Base-by-base conservation (phyloP, 345 rosid genomes). In the Gossypium herbaceum region DNA sequence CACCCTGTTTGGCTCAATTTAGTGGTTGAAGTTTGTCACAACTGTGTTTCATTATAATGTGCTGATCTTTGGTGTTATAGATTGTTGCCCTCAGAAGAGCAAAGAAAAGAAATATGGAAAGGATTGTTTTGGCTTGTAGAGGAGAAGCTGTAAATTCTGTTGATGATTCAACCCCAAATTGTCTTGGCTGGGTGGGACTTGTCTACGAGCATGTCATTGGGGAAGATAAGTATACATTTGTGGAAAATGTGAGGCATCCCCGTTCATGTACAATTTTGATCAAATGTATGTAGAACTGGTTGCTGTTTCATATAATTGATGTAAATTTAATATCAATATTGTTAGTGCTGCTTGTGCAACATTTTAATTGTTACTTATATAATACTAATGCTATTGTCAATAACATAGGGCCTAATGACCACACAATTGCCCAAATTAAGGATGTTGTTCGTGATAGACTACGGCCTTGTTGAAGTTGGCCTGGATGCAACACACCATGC, bases 81-180 rank as follows among this genome's bases (percentile, higher is more conserved):
- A 93, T 96, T 73, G 75, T 96, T 85, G 97, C 99, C 72, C 97
- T 96, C 22, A 81, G 98, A 84, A 90, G 99, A 86, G 98, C 99
- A 3, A 96, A 96, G 90, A 86, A 92, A 77, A 96, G 99, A 88
- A 93, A 96, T 82, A 93, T 96, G 98, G 99, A 96, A 84, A 89
- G 98, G 48, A 79, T 96, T 83, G 90, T 91, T 68, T 85, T 96
- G 85, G 94, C 97, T 60, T 93, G 98, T 83, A 98, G 98, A 68
- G 99, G 99, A 80, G 98, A 93, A 80, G 97, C 92, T 80, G 90
- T 96, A 76, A 93, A 91, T 68, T 55, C 93, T 52, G 97, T 95
- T 61, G 98, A 93, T 68, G 91, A 88, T 78, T 75, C 93, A 78
- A 90, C 96, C 48, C 94, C 97, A 2, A 90, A 87, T 51, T 93